Percentiles rank a stretch among this genome's conserved stretches.
Evolutionary conservation across 1,284 basidiomycete genomes (phyloP).

Genomic region (Moniliophthora roreri): DNA sequence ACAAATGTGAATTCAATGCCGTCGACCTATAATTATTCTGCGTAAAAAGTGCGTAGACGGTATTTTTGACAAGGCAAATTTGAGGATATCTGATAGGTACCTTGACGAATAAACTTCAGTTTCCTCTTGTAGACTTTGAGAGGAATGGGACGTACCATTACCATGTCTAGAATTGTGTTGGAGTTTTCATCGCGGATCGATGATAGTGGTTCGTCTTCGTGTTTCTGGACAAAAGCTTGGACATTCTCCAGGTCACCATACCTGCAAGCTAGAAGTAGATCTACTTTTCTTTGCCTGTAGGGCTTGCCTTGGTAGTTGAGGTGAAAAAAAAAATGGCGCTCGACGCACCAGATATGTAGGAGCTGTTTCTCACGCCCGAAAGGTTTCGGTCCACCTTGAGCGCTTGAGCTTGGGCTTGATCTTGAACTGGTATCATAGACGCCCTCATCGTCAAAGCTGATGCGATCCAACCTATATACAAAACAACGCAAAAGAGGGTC

Average conservation of each 20-base stretch:
- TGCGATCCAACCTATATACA: conserved; percentile 49
- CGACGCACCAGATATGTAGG: no score
- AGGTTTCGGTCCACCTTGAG: conserved; percentile 5
- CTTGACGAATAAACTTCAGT: conserved; percentile 45
- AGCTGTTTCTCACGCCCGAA: not conserved
- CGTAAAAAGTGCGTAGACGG: conserved; percentile 51
- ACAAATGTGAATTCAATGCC: conserved; percentile 76
- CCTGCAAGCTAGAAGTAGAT: conserved; percentile 79
- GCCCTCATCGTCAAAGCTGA: conserved; percentile 71
- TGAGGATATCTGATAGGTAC: conserved; percentile 61
- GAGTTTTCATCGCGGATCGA: conserved; percentile 69
- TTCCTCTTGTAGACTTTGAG: conserved; percentile 3
- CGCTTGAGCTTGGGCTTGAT: no score
- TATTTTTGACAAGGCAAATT: conserved; percentile 66
- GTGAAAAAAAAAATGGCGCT: not conserved
- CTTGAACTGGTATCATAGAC: conserved; percentile 52
- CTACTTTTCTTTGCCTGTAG: conserved; percentile 68
- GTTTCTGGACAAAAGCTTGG: conserved; percentile 59
- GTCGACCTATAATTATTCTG: conserved; percentile 76
- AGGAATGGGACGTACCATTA: conserved; percentile 53
- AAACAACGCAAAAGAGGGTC: conserved; percentile 34
- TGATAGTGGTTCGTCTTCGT: conserved; percentile 54
- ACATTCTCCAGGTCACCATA: conserved; percentile 86
- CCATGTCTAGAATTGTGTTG: conserved; percentile 84
- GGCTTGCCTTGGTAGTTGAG: conserved; percentile 20